These are phyloP conservation scores for Phytophthora brassicae DNA, from an alignment of 352 stramenopile species.

Conservation along the genomic window DNA sequence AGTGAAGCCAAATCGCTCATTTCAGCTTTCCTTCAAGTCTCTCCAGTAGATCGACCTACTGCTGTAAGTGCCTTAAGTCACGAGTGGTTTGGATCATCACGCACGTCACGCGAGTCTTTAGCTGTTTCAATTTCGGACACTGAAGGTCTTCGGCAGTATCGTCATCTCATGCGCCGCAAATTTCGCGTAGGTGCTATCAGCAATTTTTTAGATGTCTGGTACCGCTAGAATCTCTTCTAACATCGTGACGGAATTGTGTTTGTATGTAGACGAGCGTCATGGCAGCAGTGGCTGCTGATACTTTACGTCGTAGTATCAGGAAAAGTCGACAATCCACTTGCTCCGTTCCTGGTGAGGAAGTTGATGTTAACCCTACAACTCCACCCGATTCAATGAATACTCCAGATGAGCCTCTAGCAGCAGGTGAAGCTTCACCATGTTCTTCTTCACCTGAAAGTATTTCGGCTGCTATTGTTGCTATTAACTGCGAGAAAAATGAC, in stretches of 20 bases:
- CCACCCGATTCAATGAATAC: neutral
- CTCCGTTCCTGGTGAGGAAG: constrained; percentile 5
- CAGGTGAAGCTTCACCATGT: constrained; percentile 8
- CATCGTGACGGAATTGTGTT: neutral
- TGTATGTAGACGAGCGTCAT: constrained; percentile 51
- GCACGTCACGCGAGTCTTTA: constrained; percentile 52
- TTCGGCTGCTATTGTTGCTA: constrained; percentile 7
- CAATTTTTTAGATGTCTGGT: neutral
- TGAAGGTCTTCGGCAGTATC: constrained; percentile 56
- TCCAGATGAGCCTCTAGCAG: neutral
- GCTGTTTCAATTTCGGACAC: constrained; percentile 44
- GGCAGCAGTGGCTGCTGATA: constrained; percentile 56
- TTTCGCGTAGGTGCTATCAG: constrained; percentile 47
- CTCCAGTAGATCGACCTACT: constrained; percentile 33
- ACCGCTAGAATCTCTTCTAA: neutral
- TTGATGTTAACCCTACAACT: neutral
- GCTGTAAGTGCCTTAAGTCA: constrained; percentile 41
- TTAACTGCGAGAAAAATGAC: neutral
- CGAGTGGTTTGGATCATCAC: constrained; percentile 49
- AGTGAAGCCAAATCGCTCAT: constrained; percentile 55
- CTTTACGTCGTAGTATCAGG: constrained; percentile 50
- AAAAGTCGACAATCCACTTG: constrained; percentile 37
- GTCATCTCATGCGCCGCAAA: constrained; percentile 61
- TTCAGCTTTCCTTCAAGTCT: constrained; percentile 33
- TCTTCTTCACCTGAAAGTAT: constrained; percentile 20